Evolutionary conservation across 129 eudicot species (phyloP).

Genomic region (Helianthus tuberosus): DNA sequence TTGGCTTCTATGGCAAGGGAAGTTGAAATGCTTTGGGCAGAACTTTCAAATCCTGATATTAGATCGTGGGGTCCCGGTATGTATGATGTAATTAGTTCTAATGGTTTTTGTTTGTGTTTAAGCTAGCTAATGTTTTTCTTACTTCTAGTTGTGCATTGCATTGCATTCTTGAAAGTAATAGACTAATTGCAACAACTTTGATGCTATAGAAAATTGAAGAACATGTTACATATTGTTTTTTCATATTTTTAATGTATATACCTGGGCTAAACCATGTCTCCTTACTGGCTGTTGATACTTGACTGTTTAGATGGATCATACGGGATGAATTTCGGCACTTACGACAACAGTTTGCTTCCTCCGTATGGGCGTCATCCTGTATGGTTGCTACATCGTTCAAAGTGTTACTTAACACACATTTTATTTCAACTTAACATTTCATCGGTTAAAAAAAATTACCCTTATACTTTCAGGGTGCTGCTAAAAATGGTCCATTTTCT

Average conservation of each 20-base stretch:
- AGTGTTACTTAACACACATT: conserved; percentile 4
- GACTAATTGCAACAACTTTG: not conserved
- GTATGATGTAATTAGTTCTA: too few species aligned
- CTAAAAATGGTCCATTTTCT: conserved; percentile 66
- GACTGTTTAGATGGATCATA: too few species aligned
- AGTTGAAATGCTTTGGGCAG: conserved; percentile 76
- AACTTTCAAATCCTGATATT: conserved; percentile 55
- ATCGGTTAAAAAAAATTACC: not conserved
- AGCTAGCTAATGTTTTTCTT: not conserved
- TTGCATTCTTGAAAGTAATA: conserved; percentile 22
- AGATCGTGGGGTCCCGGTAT: conserved; percentile 71
- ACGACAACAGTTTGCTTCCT: too few species aligned
- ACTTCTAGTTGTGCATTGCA: not conserved
- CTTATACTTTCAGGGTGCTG: too few species aligned
- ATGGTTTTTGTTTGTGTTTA: too few species aligned
- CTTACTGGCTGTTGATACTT: too few species aligned
- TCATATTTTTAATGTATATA: too few species aligned
- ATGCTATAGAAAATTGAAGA: too few species aligned
- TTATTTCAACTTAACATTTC: not conserved
- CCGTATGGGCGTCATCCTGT: too few species aligned
- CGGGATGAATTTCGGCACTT: too few species aligned
- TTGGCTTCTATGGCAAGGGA: conserved; percentile 38
- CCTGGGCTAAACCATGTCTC: too few species aligned
- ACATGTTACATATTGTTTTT: too few species aligned
- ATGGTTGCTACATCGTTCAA: not conserved